These are phyloP conservation scores for Coemansia erecta DNA, from an alignment of 192 early-diverging fungal species.

Conservation along the genomic window DNA sequence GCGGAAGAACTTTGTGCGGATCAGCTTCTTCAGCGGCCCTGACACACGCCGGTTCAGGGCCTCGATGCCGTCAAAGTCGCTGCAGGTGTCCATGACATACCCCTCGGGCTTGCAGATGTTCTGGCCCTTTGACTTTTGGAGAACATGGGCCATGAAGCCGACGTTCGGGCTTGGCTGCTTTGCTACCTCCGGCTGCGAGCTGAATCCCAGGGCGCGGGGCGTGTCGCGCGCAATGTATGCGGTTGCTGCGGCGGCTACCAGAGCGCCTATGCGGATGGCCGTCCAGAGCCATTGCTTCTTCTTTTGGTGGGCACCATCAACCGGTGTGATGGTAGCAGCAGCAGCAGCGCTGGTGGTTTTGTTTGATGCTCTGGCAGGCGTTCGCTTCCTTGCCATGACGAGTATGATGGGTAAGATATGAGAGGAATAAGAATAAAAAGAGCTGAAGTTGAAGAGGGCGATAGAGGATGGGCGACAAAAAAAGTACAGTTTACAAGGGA, in stretches of 20 bases:
- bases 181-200: neutral
- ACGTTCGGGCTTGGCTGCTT: conserved; percentile 43
- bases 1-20: conserved; percentile 83
- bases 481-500: neutral
- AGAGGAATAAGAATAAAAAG: neutral
- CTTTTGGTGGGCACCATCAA: neutral
- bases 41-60: conserved; percentile 72
- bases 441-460: neutral
- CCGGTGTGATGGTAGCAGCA: neutral
- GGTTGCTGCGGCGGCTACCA: conserved; percentile 34
- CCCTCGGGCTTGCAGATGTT: conserved; percentile 58
- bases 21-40: conserved; percentile 69
- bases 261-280: conserved; percentile 25
- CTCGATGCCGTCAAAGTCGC: conserved; percentile 73
- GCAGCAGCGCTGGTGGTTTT: neutral
- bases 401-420: neutral
- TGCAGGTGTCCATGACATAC: conserved; percentile 49
- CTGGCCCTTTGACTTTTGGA: conserved; percentile 54
- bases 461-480: neutral
- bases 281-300: conserved; percentile 33
- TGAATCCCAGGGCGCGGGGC: conserved; percentile 35
- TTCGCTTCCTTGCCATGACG: conserved; percentile 34
- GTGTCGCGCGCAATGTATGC: conserved; percentile 49
- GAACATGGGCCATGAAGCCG: conserved; percentile 54
- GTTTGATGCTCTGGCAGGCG: conserved; percentile 10